Percentiles rank a stretch among this genome's conserved stretches.
Evolutionary conservation across 2,329 filamentous ascomycete species (phyloP).

Genomic region (Cercospora zeina): DNA sequence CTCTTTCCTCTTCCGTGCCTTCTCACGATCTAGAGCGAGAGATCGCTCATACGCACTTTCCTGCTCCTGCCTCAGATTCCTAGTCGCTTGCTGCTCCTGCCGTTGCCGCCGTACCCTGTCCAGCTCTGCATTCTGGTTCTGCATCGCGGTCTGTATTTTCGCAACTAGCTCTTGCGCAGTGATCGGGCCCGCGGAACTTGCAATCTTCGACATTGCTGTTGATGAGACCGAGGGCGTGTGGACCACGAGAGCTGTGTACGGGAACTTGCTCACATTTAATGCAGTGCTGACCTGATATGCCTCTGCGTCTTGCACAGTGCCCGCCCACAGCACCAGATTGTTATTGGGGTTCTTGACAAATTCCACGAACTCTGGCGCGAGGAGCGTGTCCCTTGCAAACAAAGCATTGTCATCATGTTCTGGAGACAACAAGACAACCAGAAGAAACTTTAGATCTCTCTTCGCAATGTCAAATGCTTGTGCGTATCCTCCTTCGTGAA

Average conservation of each 20-base stretch:
- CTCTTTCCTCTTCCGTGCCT: conserved; percentile 72
- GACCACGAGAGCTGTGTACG: conserved; percentile 81
- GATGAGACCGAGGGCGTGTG: conserved; percentile 82
- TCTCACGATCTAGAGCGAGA: conserved; percentile 81
- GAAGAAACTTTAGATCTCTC: conserved; percentile 82
- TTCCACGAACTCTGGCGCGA: conserved; percentile 69
- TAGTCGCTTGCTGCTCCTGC: conserved; percentile 75
- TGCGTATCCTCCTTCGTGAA: conserved; percentile 86
- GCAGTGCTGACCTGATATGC: conserved; percentile 90
- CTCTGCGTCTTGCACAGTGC: conserved; percentile 88
- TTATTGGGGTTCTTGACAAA: conserved; percentile 75
- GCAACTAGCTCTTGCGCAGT: conserved; percentile 69
- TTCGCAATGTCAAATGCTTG: conserved; percentile 89
- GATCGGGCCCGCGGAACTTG: conserved; percentile 72
- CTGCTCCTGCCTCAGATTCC: conserved; percentile 80
- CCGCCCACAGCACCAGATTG: conserved; percentile 86
- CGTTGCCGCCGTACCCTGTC: conserved; percentile 72
- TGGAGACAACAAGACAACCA: conserved; percentile 85
- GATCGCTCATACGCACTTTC: conserved; percentile 93
- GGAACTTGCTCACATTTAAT: conserved; percentile 87
- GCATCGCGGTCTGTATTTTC: conserved; percentile 72
- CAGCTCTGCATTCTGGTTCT: conserved; percentile 74
- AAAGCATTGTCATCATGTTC: conserved; percentile 89
- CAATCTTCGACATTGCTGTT: conserved; percentile 86
- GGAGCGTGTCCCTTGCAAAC: conserved; percentile 79